Percentiles rank a stretch among this genome's conserved stretches.
phyloP scores from a whole-genome alignment of 495 filamentous ascomycete species.

The Pseudoneurospora amorphoporcata region DNA sequence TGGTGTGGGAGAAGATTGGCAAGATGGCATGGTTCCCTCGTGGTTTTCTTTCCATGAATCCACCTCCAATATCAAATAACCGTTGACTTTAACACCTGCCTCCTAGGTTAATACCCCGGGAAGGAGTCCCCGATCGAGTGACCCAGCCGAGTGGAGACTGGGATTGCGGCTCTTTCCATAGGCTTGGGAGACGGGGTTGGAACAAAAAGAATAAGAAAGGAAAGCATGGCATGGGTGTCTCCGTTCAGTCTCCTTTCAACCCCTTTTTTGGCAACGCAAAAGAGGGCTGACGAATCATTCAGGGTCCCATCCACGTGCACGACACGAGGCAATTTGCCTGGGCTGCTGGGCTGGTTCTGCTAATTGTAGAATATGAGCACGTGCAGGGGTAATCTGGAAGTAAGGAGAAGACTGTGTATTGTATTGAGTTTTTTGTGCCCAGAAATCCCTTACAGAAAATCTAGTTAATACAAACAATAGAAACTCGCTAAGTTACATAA shows the following conservation, averaged over 20 bases:
- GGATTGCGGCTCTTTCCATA: not conserved
- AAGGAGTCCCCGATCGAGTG: not conserved
- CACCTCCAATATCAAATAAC: not conserved
- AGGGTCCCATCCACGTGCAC: not conserved
- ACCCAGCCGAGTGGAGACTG: not conserved
- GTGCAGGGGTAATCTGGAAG: no score
- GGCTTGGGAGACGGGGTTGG: not conserved
- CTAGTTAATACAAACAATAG: no score
- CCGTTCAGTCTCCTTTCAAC: not conserved
- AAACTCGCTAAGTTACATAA: no score
- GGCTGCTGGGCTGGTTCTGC: not conserved
- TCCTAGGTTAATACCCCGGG: not conserved
- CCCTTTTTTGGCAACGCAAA: not conserved
- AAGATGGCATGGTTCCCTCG: not conserved
- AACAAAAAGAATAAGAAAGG: not conserved
- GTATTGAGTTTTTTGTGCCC: no score
- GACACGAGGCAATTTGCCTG: not conserved
- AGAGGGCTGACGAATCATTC: not conserved
- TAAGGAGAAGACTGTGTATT: no score
- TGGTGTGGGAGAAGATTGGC: not conserved
- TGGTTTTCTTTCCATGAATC: not conserved
- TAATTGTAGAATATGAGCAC: no score
- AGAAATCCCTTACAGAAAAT: no score
- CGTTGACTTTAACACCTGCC: not conserved
- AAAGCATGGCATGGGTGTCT: not conserved